A percentile compares a stretch with the other conserved stretches of the same genome.
phyloP scores from a whole-genome alignment of 768 basidiomycete species.

The Mycena olivaceomarginata region DNA sequence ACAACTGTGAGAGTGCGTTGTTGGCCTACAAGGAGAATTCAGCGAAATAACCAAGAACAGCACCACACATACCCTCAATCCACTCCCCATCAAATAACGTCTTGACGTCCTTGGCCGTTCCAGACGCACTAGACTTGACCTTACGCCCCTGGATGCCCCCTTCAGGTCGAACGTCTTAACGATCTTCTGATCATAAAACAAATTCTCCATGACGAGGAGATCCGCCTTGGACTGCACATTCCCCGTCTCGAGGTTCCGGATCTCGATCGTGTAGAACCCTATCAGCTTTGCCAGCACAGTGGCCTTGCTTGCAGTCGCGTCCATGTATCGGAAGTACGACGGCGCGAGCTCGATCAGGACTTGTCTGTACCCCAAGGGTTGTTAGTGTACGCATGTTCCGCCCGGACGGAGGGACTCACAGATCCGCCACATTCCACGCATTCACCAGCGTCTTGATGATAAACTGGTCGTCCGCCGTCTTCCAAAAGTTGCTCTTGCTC shows the following conservation, averaged over 20 bases:
- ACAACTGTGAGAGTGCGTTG: constrained; percentile 79
- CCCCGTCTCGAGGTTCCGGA: constrained; percentile 83
- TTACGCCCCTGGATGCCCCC: constrained; percentile 89
- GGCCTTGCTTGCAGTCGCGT: constrained; percentile 77
- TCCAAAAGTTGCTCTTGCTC: constrained; percentile 89
- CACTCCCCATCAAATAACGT: constrained; percentile 90
- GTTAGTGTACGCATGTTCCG: constrained; percentile 26
- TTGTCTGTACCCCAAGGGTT: constrained; percentile 67
- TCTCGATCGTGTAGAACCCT: constrained; percentile 88
- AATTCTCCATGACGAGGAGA: constrained; percentile 90
- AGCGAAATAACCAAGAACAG: constrained; percentile 27
- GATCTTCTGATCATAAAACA: constrained; percentile 84
- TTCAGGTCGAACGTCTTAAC: constrained; percentile 88
- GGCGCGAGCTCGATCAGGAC: constrained; percentile 86
- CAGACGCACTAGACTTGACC: constrained; percentile 69
- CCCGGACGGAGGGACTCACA: constrained; percentile 68
- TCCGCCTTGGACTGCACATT: constrained; percentile 81
- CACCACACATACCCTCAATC: constrained; percentile 77
- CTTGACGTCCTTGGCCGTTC: constrained; percentile 61
- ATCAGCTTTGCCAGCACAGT: constrained; percentile 87
- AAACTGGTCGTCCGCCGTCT: constrained; percentile 84
- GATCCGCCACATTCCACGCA: constrained; percentile 91
- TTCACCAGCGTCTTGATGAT: constrained; percentile 92
- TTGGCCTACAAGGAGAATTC: constrained; percentile 66
- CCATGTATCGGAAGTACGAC: constrained; percentile 88